phyloP scores from a whole-genome alignment of 2,329 filamentous ascomycete genomes.

The Juglanconis juglandina region DNA sequence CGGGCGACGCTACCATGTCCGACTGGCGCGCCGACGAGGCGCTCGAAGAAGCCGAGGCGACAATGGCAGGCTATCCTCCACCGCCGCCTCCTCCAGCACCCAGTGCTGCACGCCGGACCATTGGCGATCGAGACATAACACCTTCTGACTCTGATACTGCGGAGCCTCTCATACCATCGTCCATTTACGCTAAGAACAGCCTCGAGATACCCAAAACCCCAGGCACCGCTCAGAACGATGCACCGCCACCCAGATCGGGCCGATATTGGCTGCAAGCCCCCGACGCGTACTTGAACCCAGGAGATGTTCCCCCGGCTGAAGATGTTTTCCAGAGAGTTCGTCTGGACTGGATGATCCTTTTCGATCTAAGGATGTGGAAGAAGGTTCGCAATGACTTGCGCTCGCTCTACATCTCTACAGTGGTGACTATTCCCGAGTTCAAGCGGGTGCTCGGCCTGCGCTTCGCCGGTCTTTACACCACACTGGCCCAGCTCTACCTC shows the following conservation, averaged over 20 bases:
- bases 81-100: constrained; percentile 60
- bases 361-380: constrained; percentile 95
- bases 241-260: constrained; percentile 59
- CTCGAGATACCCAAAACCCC: constrained; percentile 82
- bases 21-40: constrained; percentile 61
- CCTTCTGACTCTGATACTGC: constrained; percentile 71
- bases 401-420: constrained; percentile 92
- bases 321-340: constrained; percentile 86
- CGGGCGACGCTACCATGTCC: constrained; percentile 41
- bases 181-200: constrained; percentile 61
- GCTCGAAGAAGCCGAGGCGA: constrained; percentile 72
- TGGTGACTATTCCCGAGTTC: constrained; percentile 93
- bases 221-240: constrained; percentile 37
- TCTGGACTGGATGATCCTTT: constrained; percentile 90
- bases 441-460: constrained; percentile 88
- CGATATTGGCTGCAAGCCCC: constrained; percentile 86
- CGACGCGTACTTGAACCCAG: constrained; percentile 59
- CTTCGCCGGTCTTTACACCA: constrained; percentile 94
- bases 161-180: constrained; percentile 61
- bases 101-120: constrained; percentile 40
- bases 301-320: constrained; percentile 69
- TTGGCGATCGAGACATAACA: constrained; percentile 59
- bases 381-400: constrained; percentile 85
- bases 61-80: constrained; percentile 70
- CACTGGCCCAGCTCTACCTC: constrained; percentile 87